phyloP scores from a whole-genome alignment of 2,329 filamentous ascomycete species.

The Calonectria hongkongensis region DNA sequence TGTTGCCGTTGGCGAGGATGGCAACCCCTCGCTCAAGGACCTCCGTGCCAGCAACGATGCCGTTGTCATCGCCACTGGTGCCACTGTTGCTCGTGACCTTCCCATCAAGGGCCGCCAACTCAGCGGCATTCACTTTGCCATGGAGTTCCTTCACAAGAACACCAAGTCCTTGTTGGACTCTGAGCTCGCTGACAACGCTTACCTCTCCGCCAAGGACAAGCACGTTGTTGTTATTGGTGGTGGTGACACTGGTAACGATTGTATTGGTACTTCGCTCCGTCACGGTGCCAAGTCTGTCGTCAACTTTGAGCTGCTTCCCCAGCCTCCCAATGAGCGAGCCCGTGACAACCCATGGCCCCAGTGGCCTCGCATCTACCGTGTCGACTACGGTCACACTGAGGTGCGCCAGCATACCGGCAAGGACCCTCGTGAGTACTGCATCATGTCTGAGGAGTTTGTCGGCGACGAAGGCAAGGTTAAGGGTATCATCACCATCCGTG shows the following conservation, averaged over 20 bases:
- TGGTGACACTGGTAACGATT: slow-evolving; percentile 98
- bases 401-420: slow-evolving; percentile 97
- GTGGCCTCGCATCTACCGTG: slow-evolving; percentile 97
- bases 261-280: slow-evolving; percentile 96
- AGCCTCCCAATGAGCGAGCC: slow-evolving; percentile 92
- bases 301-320: slow-evolving; percentile 96
- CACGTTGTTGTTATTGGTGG: slow-evolving; percentile 97
- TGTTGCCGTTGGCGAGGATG: slow-evolving; percentile 85
- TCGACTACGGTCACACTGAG: slow-evolving; percentile 98
- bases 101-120: slow-evolving; percentile 92
- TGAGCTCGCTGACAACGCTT: slow-evolving; percentile 86
- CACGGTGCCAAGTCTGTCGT: slow-evolving; percentile 96
- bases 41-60: slow-evolving; percentile 86
- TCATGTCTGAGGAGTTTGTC: slow-evolving; percentile 98
- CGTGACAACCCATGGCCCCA: slow-evolving; percentile 98
- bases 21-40: slow-evolving; percentile 77
- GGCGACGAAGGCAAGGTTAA: slow-evolving; percentile 94
- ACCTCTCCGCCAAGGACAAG: slow-evolving; percentile 97
- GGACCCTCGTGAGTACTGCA: slow-evolving; percentile 96
- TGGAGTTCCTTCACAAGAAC: slow-evolving; percentile 98
- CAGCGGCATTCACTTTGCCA: slow-evolving; percentile 94
- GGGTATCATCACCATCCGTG: slow-evolving; percentile 95
- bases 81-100: slow-evolving; percentile 93
- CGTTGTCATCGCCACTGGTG: slow-evolving; percentile 93
- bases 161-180: slow-evolving; percentile 98